Evolutionary conservation across 2,329 filamentous ascomycete species (phyloP), one percentile per base, ranked within the genome.

Genomic region (Coniochaeta prunicola): DNA sequence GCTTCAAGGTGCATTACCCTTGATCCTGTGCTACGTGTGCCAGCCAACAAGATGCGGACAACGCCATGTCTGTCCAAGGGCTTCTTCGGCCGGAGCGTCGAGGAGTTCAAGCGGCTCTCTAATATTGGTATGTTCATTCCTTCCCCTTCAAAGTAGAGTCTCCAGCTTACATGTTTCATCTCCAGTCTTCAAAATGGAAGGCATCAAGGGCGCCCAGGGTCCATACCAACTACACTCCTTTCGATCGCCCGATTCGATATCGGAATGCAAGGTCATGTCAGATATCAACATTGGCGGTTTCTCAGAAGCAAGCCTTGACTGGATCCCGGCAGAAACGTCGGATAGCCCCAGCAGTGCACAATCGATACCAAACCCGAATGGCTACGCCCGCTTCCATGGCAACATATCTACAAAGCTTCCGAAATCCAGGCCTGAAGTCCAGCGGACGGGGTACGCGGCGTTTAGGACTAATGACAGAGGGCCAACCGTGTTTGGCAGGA

Each of bases 281-380:
- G 93, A 99, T 71, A 79, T 80, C 59, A 88, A 93, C 67, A 91
- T 96, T 26, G 93, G 93, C 62, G 94, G 93, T 60, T 92, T 85
- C 76, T 96, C 92, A 34, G 83, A 83, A 19, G 88, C 86, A 45
- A 76, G 83, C 50, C 78, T 97, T 61, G 88, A 92, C 66, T 87
- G 85, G 70, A 76, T 86, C 42, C 75, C 71, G 4, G 56, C 67
- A 17, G 48, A 59, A 34, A 38, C 61, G 53, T 53, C 63, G 8
- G 59, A 68, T 3, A 38, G 57, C 15, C 15, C 62, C 2, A 42
- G 62, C 28, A 57, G 58, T 21, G 45, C 45, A 13, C 45, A 50
- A 9, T 63, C 59, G 59, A 59, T 62, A 40, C 56, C 60, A 59
- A 33, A 57, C 19, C 50, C 33, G 65, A 65, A 67, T 45, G 77